Conservation (phyloP, 225 moss, liverwort and hornwort species). For the Sphagnum tenellum region DNA sequence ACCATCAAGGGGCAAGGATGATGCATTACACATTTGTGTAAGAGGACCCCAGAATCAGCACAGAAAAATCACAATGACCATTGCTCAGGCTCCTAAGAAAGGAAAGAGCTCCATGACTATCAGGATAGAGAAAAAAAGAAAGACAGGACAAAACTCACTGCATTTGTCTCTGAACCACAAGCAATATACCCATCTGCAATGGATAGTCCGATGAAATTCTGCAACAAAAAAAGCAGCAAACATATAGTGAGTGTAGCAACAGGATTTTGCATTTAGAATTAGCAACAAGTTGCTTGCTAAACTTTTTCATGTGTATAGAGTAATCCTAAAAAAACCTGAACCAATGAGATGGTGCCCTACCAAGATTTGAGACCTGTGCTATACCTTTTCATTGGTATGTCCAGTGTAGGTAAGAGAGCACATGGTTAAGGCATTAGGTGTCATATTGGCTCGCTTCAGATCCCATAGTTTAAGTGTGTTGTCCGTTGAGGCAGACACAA, state of each 20-base stretch:
- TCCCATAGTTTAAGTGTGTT: conserved; percentile 96
- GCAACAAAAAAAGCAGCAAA: conserved; percentile 6
- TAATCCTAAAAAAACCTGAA: too few species aligned
- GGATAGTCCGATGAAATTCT: conserved; percentile 97
- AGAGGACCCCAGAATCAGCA: neutral
- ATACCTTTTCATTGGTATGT: conserved; percentile 91
- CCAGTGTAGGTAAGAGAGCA: conserved; percentile 85
- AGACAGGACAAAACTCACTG: conserved; percentile 26
- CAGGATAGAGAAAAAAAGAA: neutral
- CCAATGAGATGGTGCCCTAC: too few species aligned
- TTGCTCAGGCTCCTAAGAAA: too few species aligned
- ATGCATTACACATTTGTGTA: neutral
- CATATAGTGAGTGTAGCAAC: too few species aligned
- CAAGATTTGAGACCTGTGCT: neutral
- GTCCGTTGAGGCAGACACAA: conserved; percentile 95
- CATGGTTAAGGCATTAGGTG: conserved; percentile 41
- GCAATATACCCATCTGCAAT: conserved; percentile 94
- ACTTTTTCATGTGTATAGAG: too few species aligned
- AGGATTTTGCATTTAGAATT: too few species aligned
- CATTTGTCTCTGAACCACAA: conserved; percentile 90
- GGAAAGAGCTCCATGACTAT: too few species aligned
- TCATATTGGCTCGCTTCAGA: conserved; percentile 59
- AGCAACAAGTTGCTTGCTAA: too few species aligned
- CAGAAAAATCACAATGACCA: too few species aligned
- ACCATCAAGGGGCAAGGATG: neutral